These are phyloP conservation scores for Hemisphaericaspora xylofermentans DNA, from an alignment of 1,139 yeast genomes.

Conservation along the genomic window DNA sequence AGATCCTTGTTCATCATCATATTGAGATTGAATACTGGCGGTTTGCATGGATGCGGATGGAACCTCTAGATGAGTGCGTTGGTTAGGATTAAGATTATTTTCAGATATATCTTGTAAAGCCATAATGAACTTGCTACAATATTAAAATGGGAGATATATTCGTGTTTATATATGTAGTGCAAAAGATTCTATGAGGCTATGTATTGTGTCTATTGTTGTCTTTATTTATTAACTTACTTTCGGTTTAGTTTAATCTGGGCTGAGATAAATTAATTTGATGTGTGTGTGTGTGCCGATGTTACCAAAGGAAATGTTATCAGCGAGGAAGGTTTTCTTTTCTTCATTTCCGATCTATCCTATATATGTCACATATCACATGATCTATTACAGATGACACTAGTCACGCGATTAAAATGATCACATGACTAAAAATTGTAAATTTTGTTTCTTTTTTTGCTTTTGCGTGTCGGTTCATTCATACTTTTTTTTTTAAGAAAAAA, in stretches of 20 bases:
- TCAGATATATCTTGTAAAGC: background rate
- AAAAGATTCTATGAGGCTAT: no score
- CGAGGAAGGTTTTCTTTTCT: no score
- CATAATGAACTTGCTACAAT: background rate
- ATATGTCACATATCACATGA: background rate
- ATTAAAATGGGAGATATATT: no score
- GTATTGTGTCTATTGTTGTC: no score
- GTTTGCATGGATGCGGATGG: background rate
- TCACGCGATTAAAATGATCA: background rate
- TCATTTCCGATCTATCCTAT: conserved; percentile 1
- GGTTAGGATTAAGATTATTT: background rate
- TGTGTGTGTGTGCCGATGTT: no score
- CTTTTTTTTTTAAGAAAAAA: no score
- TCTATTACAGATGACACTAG: background rate
- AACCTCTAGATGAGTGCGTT: background rate
- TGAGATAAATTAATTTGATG: no score
- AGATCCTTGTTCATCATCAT: conserved; percentile 11
- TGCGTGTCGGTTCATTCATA: no score
- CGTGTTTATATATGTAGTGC: background rate
- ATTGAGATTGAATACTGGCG: background rate
- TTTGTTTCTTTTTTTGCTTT: background rate
- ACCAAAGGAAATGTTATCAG: no score
- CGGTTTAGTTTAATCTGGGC: no score
- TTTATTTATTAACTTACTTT: no score
- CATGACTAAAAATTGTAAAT: background rate